phyloP scores from a whole-genome alignment of 345 rosid species.

The Eucalyptus melliodora region DNA sequence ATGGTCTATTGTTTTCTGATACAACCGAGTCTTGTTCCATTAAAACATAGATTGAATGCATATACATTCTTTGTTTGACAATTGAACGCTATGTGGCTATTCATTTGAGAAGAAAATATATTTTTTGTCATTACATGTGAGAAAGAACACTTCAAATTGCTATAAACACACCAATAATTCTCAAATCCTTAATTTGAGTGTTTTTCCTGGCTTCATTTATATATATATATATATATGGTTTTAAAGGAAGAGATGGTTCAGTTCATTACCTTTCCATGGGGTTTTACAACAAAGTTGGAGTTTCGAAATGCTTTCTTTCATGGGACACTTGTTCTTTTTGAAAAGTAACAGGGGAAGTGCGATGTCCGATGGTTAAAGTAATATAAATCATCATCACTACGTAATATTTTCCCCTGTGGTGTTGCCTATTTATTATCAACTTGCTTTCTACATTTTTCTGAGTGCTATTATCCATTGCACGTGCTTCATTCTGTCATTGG shows the following conservation, averaged over 20 bases:
- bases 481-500: background rate
- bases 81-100: background rate
- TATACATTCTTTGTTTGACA: background rate
- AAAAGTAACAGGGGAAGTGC: too few species aligned
- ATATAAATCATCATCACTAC: too few species aligned
- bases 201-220: background rate
- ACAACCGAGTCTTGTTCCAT: background rate
- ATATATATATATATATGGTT: background rate
- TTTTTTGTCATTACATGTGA: background rate
- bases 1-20: background rate
- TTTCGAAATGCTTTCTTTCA: too few species aligned
- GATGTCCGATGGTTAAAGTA: too few species aligned
- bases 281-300: background rate
- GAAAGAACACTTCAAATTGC: background rate
- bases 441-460: background rate
- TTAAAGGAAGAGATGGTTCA: background rate
- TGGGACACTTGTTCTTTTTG: too few species aligned
- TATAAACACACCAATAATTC: background rate
- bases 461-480: background rate
- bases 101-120: background rate
- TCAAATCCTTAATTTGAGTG: background rate
- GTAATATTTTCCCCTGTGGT: background rate
- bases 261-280: background rate
- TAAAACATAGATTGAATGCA: background rate
- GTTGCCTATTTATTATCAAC: background rate